Conservation (phyloP, 306 rosid species). For the Prunus persica region DNA sequence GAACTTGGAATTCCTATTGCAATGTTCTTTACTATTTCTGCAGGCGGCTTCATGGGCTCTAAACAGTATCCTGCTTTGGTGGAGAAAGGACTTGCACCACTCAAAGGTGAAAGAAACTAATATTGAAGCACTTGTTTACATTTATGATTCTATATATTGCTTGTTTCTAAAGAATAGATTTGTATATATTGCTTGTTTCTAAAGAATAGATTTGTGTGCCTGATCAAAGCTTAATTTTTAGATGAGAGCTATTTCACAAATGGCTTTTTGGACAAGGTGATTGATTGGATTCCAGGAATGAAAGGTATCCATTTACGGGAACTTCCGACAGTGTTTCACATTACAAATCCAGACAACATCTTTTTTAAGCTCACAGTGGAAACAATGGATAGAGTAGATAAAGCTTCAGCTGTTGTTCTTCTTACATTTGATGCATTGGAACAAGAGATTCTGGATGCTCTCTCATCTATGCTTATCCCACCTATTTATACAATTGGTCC, state of each 20-base stretch:
- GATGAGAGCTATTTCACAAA: conserved; percentile 8
- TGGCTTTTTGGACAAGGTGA: not conserved
- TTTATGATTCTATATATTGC: too few relatives aligned
- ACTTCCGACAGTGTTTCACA: not conserved
- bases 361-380: not conserved
- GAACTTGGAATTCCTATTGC: not conserved
- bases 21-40: not conserved
- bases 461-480: not conserved
- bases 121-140: not conserved
- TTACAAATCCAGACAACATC: not conserved
- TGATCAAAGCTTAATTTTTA: not conserved
- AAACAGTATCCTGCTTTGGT: not conserved
- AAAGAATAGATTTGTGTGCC: not conserved
- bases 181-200: not conserved
- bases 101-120: not conserved
- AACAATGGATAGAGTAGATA: not conserved
- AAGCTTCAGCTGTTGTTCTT: conserved; percentile 13
- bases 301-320: not conserved
- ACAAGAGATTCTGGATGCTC: not conserved
- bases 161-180: not conserved
- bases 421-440: conserved; percentile 12
- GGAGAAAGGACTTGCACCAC: not conserved
- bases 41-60: not conserved
- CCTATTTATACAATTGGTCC: conserved; percentile 4
- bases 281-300: conserved; percentile 7